Evolutionary conservation across 331 rosid species (phyloP), one percentile per base, ranked within the genome.

Genomic region (Pyrus hybrid): DNA sequence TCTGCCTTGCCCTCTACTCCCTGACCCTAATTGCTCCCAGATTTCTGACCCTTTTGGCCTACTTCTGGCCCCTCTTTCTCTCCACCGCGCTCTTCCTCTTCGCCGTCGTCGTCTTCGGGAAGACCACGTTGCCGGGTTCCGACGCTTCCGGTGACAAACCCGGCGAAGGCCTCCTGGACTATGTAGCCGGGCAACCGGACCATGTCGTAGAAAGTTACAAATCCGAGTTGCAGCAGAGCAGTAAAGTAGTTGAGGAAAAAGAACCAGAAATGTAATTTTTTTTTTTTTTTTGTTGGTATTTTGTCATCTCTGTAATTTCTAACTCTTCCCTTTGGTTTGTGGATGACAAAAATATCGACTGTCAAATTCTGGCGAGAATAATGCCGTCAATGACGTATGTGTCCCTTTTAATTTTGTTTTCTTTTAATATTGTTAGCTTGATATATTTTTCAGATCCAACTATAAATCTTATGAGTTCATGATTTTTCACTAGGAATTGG

Each of bases 41-140:
- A 45, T 85, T 92, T 76, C 57, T 92, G 57, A 65, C 86, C 73
- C n/a, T 92, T 70, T 3, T 92, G 23, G 87, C 87, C 29, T 92
- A 84, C 76, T 90, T 90, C 76, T 90, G 91, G 93, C 96, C 97
- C 1, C 97, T 92, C 51, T 41, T 88, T 54, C 83, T 90, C 83
- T 90, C 96, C 80, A 88, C 96, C 14, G 82, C 90, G 2, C 86
- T 90, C 75, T 83, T 90, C 68, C 87, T 92, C 68, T 73, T 78
- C 56, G 77, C 87, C 43, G 89, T 87, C 63, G 29, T 88, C 32
- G 43, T 80, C 68, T 81, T 90, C 78, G 82, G 76, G 43, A 80
- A 63, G 28, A 82, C 85, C 51, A 71, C 87, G 8, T 14, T 61
- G 0, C 71, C 76, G 7, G 35, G 45, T 21, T 8, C 89, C 37